Base-by-base conservation (phyloP, 495 filamentous ascomycete species). In the Bacidia gigantensis region DNA sequence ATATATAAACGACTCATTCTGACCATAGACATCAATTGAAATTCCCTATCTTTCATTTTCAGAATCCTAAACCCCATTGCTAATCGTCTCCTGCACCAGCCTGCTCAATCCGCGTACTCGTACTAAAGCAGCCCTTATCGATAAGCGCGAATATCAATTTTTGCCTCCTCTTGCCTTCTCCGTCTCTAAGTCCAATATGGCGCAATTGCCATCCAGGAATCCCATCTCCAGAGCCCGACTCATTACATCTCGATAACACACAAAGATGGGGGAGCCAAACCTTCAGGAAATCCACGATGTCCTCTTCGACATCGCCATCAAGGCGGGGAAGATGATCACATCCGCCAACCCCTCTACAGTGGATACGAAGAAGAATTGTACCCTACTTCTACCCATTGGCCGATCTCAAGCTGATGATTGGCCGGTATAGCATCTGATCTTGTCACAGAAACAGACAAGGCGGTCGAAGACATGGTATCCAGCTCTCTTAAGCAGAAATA, bases 331-430 rank as follows among this genome's bases (percentile, higher is more conserved):
- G 18, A 93, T 86, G 75, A 94, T 95, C 60, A 73, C 78, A 42
- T 71, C 74, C 50, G 89, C 89, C 50, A 78, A 84, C 48, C 87
- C 87, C 0, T 75, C 71, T 25, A 72, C 68, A 26, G 73, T 77
- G 14, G 85, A 78, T 22, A 81, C 79, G 7, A 96, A 95, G 67
- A 81, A 89, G 70, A 95, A 95, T 63, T 89, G 87, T 92, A 65
- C 56, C 11, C 2, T 0, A 51, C 14, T 32, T 18, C 38, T 24
- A 1, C 20, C 40, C 11, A 10, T 38, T 25, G 18, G 24, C 11
- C 11, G 29, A 10, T 17, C 14, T 22, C 10, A 14, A 1, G 17
- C 17, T 17, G 2, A 51, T 12, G 21, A 22, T 22, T 45, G 5
- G 20, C 11, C 50, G 1, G 9, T 45, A 20, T 47, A 83, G 81